Conservation (phyloP, 345 rosid species). For the Brassica rapa region DNA sequence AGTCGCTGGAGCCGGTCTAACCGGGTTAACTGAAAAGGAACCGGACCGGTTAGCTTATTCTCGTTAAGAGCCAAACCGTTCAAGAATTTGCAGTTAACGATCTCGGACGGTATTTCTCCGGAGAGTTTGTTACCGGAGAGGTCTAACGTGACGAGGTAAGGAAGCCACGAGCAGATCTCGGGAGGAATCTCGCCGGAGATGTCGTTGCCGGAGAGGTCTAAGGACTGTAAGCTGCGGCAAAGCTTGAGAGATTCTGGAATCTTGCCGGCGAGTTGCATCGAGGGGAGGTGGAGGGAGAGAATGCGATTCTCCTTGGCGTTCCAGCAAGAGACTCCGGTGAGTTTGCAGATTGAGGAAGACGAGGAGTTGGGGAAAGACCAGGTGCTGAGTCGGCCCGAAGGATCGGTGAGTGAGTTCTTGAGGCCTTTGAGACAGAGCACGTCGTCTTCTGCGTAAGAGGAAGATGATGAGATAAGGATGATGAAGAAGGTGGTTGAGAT, state of each 20-base stretch:
- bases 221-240: slow-evolving; percentile 52
- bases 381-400: slow-evolving; percentile 30
- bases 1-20: slow-evolving; percentile 52
- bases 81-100: slow-evolving; percentile 52
- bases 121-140: slow-evolving; percentile 54
- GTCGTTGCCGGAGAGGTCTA: slow-evolving; percentile 55
- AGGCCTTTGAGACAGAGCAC: slow-evolving; percentile 58
- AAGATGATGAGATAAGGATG: background rate
- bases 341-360: slow-evolving; percentile 49
- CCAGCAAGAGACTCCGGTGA: slow-evolving; percentile 65
- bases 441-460: slow-evolving; percentile 47
- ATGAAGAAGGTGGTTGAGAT: slow-evolving; percentile 21
- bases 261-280: slow-evolving; percentile 49
- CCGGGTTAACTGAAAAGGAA: slow-evolving; percentile 52
- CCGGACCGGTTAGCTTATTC: slow-evolving; percentile 54
- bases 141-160: slow-evolving; percentile 52
- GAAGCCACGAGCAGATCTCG: slow-evolving; percentile 59
- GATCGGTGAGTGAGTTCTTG: slow-evolving; percentile 46
- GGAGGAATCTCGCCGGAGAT: slow-evolving; percentile 59
- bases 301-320: slow-evolving; percentile 57
- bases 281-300: slow-evolving; percentile 42
- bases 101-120: slow-evolving; percentile 54
- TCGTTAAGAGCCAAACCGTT: slow-evolving; percentile 46
- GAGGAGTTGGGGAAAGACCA: slow-evolving; percentile 59
- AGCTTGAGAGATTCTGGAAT: slow-evolving; percentile 55